These are phyloP conservation scores for Clitopilus hobsonii DNA, from an alignment of 768 basidiomycete species.

Conservation along the genomic window DNA sequence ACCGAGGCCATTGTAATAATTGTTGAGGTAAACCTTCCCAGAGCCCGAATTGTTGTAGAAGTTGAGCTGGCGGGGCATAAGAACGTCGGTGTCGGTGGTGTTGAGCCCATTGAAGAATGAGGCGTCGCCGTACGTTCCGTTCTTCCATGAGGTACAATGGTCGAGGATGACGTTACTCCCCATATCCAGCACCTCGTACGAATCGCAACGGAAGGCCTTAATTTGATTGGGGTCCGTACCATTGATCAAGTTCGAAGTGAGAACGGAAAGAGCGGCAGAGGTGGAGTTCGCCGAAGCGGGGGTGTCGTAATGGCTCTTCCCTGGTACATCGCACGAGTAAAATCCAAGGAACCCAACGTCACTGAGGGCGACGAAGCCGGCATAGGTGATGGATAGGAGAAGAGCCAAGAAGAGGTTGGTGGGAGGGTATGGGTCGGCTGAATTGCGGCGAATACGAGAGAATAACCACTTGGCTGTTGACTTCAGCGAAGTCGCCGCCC, in stretches of 20 bases:
- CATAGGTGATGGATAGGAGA: constrained; percentile 10
- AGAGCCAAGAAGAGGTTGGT: constrained; percentile 12
- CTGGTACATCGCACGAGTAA: constrained; percentile 10
- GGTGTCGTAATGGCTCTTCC: constrained; percentile 9
- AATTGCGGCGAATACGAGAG: constrained; percentile 9
- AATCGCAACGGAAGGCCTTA: constrained; percentile 9
- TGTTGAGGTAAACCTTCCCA: constrained; percentile 7
- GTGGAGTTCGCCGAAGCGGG: constrained; percentile 13
- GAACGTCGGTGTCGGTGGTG: constrained; percentile 17
- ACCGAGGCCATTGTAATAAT: constrained; percentile 12
- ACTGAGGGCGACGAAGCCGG: constrained; percentile 10
- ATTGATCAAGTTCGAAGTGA: constrained; percentile 7
- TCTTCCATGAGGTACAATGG: constrained; percentile 16
- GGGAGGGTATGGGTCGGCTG: constrained; percentile 10
- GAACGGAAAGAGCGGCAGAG: constrained; percentile 9
- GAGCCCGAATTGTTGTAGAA: neutral
- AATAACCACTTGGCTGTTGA: constrained; percentile 15
- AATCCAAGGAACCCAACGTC: constrained; percentile 14
- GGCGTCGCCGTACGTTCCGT: constrained; percentile 17
- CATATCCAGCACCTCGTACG: constrained; percentile 2
- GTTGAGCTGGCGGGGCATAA: constrained; percentile 14
- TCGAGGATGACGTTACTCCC: constrained; percentile 6
- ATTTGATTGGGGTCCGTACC: constrained; percentile 8
- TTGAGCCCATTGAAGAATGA: constrained; percentile 13
- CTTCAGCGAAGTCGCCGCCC: constrained; percentile 9